These are phyloP conservation scores for Epichloe baconii DNA, from an alignment of 2,329 filamentous ascomycete species.

Conservation along the genomic window DNA sequence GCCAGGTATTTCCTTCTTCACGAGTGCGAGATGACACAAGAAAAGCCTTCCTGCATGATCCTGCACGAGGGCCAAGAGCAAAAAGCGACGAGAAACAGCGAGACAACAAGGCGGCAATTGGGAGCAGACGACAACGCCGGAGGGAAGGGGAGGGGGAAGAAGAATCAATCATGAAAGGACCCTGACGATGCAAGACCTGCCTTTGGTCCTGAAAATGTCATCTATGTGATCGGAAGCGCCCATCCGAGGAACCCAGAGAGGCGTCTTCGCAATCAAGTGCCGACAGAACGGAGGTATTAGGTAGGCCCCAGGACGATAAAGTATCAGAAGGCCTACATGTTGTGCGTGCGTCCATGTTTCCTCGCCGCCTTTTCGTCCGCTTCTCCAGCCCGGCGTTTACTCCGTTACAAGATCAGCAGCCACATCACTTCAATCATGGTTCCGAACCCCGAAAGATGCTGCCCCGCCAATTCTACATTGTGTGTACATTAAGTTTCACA, in stretches of 20 bases:
- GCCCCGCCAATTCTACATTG: not conserved
- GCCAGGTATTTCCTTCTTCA: not conserved
- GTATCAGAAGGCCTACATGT: too few relatives aligned
- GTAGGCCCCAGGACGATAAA: too few relatives aligned
- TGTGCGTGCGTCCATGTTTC: not conserved
- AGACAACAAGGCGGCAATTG: not conserved
- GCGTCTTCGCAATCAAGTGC: not conserved
- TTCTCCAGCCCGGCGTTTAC: not conserved
- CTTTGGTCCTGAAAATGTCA: not conserved
- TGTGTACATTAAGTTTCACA: not conserved
- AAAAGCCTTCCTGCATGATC: not conserved
- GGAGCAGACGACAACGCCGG: too few relatives aligned
- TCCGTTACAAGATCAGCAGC: not conserved
- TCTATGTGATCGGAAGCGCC: not conserved
- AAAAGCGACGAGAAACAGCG: not conserved
- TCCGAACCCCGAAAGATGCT: too few relatives aligned
- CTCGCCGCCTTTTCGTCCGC: conserved; percentile 1
- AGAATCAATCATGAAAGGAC: not conserved
- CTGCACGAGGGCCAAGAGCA: not conserved
- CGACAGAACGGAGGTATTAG: not conserved
- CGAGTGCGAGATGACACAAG: not conserved
- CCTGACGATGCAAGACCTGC: not conserved
- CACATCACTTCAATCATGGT: too few relatives aligned
- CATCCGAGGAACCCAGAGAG: not conserved
- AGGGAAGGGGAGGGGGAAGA: too few relatives aligned